Conservation (phyloP, 2,329 filamentous ascomycete genomes). For the Sclerotiophoma versabilis region DNA sequence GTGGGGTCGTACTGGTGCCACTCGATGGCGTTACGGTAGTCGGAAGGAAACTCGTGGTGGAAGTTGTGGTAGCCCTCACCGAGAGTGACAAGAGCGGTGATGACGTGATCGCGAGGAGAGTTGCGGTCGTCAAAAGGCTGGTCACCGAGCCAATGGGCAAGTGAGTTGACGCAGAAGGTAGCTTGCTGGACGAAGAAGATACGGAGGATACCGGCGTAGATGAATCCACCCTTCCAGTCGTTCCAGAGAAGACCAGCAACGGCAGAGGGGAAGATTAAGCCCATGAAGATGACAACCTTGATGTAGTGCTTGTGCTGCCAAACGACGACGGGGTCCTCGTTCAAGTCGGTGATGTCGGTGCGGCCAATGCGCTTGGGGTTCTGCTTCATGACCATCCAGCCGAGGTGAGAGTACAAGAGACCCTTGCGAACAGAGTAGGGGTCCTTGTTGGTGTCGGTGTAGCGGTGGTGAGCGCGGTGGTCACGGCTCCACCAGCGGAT, state of each 20-base stretch:
- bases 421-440: constrained; percentile 62
- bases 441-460: constrained; percentile 61
- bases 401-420: constrained; percentile 59
- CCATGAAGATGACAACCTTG: constrained; percentile 58
- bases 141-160: constrained; percentile 61
- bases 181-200: constrained; percentile 62
- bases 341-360: constrained; percentile 60
- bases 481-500: constrained; percentile 60
- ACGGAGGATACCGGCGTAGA: constrained; percentile 61
- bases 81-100: constrained; percentile 54
- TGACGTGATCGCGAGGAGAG: constrained; percentile 53
- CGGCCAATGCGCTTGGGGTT: constrained; percentile 61
- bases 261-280: constrained; percentile 57
- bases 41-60: constrained; percentile 55
- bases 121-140: constrained; percentile 56
- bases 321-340: constrained; percentile 59
- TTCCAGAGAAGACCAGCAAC: constrained; percentile 58
- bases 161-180: constrained; percentile 63
- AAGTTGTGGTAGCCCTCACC: constrained; percentile 56
- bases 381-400: constrained; percentile 64
- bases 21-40: constrained; percentile 54
- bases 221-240: constrained; percentile 58
- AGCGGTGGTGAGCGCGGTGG: constrained; percentile 61
- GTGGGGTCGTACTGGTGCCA: constrained; percentile 54
- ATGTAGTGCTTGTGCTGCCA: constrained; percentile 60